phyloP scores from a whole-genome alignment of 768 basidiomycete species.

The Pleurotus platypus region DNA sequence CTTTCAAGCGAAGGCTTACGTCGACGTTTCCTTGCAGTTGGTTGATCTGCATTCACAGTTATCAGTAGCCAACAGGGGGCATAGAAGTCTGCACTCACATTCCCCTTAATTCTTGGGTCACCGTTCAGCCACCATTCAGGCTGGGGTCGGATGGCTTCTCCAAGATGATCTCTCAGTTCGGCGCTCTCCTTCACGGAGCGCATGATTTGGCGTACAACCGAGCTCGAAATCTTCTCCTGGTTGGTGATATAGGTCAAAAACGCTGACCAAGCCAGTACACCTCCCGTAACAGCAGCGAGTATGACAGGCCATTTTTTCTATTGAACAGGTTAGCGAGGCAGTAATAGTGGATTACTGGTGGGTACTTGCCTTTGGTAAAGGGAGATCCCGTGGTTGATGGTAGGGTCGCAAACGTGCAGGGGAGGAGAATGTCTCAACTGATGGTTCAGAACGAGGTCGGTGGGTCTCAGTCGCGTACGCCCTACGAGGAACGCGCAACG shows the following conservation, averaged over 20 bases:
- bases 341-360: neutral
- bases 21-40: slow-evolving; percentile 76
- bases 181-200: slow-evolving; percentile 51
- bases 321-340: neutral
- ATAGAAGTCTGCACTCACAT: slow-evolving; percentile 37
- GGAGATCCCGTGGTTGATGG: neutral
- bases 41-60: slow-evolving; percentile 51
- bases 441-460: slow-evolving; percentile 3
- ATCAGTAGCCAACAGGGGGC: neutral
- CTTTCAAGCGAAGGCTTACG: slow-evolving; percentile 71
- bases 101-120: slow-evolving; percentile 66
- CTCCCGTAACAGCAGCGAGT: slow-evolving; percentile 44
- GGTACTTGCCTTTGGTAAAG: neutral
- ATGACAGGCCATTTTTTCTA: slow-evolving; percentile 59
- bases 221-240: slow-evolving; percentile 74
- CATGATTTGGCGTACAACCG: slow-evolving; percentile 66
- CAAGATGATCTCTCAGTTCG: slow-evolving; percentile 50
- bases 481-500: neutral
- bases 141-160: slow-evolving; percentile 62
- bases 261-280: slow-evolving; percentile 59
- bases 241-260: slow-evolving; percentile 73
- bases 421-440: slow-evolving; percentile 3
- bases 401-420: slow-evolving; percentile 2
- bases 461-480: neutral
- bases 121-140: slow-evolving; percentile 77